Conservation (phyloP, 2,329 filamentous ascomycete genomes). For the Hypoxylon sp. region DNA sequence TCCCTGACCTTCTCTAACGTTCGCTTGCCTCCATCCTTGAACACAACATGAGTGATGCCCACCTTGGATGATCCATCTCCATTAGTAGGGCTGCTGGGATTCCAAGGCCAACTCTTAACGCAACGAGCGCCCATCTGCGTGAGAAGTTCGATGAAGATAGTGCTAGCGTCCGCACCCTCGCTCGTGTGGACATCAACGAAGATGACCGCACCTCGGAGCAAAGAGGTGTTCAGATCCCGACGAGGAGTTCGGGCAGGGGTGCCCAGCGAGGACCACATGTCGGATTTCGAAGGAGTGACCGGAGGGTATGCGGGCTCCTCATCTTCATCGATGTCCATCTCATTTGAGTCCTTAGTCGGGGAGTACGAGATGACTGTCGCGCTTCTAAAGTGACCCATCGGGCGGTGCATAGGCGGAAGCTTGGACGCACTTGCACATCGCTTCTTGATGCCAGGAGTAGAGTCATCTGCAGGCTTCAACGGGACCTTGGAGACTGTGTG, state of each 20-base stretch:
- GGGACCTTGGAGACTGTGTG: constrained; percentile 84
- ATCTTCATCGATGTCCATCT: constrained; percentile 49
- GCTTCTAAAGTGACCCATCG: constrained; percentile 60
- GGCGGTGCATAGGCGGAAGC: constrained; percentile 58
- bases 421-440: constrained; percentile 66
- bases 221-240: constrained; percentile 63
- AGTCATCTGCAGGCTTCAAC: constrained; percentile 75
- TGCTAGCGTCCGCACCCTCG: constrained; percentile 83
- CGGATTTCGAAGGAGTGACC: constrained; percentile 63
- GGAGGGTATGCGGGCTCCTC: constrained; percentile 49
- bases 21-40: constrained; percentile 85
- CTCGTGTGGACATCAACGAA: constrained; percentile 87
- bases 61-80: constrained; percentile 65
- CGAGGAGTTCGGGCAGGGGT: constrained; percentile 70
- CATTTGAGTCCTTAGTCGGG: constrained; percentile 59
- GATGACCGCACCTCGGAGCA: constrained; percentile 79
- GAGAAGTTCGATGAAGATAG: constrained; percentile 84
- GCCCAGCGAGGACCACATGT: constrained; percentile 66
- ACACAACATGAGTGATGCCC: constrained; percentile 89
- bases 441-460: constrained; percentile 64
- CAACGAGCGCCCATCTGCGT: constrained; percentile 85
- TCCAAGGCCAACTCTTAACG: constrained; percentile 82
- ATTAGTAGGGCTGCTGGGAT: constrained; percentile 60
- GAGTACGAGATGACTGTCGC: constrained; percentile 69
- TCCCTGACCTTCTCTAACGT: constrained; percentile 85